Evolutionary conservation across 2,329 filamentous ascomycete genomes (phyloP), one percentile per base, ranked within the genome.

Genomic region (Scedosporium boydii): DNA sequence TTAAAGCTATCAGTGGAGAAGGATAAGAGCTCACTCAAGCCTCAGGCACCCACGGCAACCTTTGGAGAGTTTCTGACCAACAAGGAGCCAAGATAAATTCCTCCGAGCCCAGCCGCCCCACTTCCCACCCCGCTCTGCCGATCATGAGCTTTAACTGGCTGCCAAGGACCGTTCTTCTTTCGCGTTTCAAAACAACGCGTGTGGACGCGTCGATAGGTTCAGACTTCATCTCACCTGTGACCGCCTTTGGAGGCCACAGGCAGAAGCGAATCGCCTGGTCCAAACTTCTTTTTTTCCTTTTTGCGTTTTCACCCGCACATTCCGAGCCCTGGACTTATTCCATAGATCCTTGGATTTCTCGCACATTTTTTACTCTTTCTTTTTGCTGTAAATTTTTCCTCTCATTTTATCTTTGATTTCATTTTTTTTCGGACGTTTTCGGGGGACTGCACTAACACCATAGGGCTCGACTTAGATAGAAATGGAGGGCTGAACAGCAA

Each of bases 141-240:
- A 60, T 60, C 59, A 26, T 44, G 16, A 6, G 12, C 27, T 51
- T 12, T 51, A 29, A 60, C 55, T 60, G 59, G 59, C 59, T 51
- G 29, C 6, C 4, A 5, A 5, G 10, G 16, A 26, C 38, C 48
- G 60, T 53, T 57, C 60, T 14, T 16, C 48, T 56, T 62, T 62
- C 60, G 60, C 60, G 60, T 62, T 62, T 62, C 60, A 62, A 62
- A 62, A 62, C 60, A 62, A 62, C 60, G 60, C 60, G 60, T 62
- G 60, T 56, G 18, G 60, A 62, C 60, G 60, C 60, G 60, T 57
- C 60, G 48, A 62, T 44, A 57, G 60, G 60, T 51, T 53, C 51
- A 57, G 53, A 62, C 59, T 60, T 60, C 59, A 60, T 51, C 44
- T 41, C 42, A 34, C 59, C n/a, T 51, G 48, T 55, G 48, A 26